Evolutionary conservation across 116 monocot species (phyloP), one percentile per base, ranked within the genome.

Genomic region (Phalaenopsis hybrid): DNA sequence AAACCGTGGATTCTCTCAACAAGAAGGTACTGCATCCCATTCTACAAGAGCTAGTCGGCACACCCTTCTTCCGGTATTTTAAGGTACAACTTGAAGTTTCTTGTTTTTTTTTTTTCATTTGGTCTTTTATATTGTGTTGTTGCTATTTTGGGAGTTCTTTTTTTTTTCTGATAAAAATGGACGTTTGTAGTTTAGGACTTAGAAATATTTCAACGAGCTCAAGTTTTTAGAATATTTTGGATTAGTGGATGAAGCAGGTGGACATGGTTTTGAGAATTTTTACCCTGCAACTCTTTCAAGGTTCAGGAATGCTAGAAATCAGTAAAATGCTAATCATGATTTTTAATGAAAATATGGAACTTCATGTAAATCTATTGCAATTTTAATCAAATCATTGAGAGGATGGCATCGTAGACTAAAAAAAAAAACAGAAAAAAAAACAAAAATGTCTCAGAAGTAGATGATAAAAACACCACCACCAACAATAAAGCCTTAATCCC

Each of bases 1-100:
- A 90, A 81, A 90, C 90, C 18, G 90, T 85, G 72, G 87, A 90
- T 80, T 80, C 82, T 55, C 57, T 90, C 46, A 90, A 90, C 34
- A 78, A 85, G 55, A 85, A 87, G 69, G 81, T 90, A 4, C 25
- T 90, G 79, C 78, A 90, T 85, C 85, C 87, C 31, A 83, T 90
- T 51, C 83, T 90, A 17, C 87, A 90, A 77, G 87, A 90, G 15
- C 59, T 90, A 6, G 90, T 87, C n/a, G 74, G 78, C 5, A 85
- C 83, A 50, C 83, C 90, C 6, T 90, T 90, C 77, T 90, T 90
- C 48, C 80, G 87, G 23, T 90, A 90, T 58, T 90, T 87, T 21
- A 87, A 87, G 87, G 87, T 90, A 51, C 21, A 41, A 28, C 46
- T 20, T 33, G 44, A 75, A 5, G 44, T 75, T 77, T 77, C 25